Conservation (phyloP, 495 filamentous ascomycete species). For the Penicillium argentinense region DNA sequence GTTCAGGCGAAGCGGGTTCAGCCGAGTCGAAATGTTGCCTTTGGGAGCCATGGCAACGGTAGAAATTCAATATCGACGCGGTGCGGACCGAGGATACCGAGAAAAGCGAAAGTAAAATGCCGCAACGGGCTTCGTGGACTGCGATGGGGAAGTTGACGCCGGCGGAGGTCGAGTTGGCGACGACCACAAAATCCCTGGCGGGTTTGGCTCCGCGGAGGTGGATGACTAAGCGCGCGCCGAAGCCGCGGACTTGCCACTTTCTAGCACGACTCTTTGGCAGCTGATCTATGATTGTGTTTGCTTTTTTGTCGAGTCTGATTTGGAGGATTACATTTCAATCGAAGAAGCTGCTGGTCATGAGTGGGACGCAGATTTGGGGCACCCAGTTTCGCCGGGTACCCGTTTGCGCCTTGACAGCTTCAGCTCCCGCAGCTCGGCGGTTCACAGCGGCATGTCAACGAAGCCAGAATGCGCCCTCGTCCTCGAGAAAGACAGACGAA, state of each 20-base stretch:
- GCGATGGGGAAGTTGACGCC: constrained; percentile 15
- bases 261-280: neutral
- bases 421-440: constrained; percentile 14
- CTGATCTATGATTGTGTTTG: constrained; percentile 1
- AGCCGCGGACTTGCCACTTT: constrained; percentile 9
- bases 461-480: constrained; percentile 23
- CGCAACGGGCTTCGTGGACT: constrained; percentile 17
- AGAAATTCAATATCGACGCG: constrained; percentile 37
- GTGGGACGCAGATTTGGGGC: constrained; percentile 16
- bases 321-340: neutral
- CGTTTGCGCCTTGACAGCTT: constrained; percentile 6
- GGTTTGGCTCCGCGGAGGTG: constrained; percentile 43
- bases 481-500: constrained; percentile 13
- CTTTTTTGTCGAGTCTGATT: neutral
- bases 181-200: constrained; percentile 24
- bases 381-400: constrained; percentile 17
- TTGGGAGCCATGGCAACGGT: constrained; percentile 51
- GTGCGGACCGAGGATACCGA: constrained; percentile 19
- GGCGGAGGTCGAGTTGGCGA: constrained; percentile 11
- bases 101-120: constrained; percentile 7
- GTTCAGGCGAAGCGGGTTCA: constrained; percentile 75
- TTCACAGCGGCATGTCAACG: constrained; percentile 24
- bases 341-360: constrained; percentile 20
- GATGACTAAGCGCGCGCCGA: constrained; percentile 43
- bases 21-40: constrained; percentile 40